Evolutionary conservation across 768 basidiomycete genomes (phyloP), one percentile per base, ranked within the genome.

Genomic region (Paxillus involutus): DNA sequence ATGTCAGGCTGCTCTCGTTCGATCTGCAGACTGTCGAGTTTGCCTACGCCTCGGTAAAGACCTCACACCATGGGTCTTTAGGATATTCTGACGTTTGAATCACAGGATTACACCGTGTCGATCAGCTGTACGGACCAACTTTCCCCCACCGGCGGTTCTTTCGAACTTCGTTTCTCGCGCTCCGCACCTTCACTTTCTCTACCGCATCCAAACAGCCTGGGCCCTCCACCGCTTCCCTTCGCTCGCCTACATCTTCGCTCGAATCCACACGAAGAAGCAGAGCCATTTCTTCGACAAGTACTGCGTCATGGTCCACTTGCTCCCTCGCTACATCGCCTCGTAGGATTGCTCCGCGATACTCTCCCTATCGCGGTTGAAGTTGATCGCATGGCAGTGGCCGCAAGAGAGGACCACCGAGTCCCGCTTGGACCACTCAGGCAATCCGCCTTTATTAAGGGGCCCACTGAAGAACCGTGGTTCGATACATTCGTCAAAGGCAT

Each of bases 21-120:
- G 92, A 96, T 69, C 73, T 96, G 14, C 92, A 92, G 63, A 93
- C 91, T 0, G 93, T 94, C n/a, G 88, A 94, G 62, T 89, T 96
- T 64, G 83, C 84, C 2, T 95, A 95, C 66, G 81, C 87, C 10
- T 72, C 72, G 49, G 89, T 84, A 66, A 57, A 74, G 55, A 29
- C 55, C 3, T 32, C 45, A 14, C 43, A 39, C 37, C 35, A 41
- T 49, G 8, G 57, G 10, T 48, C 30, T 26, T 12, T 35, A 10
- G 16, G 1, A 10, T 6, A 40, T 5, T 14, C 30, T 56, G 19
- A 59, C 32, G 4, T 26, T 5, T 16, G 24, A 13, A 6, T 12
- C 32, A 32, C 51, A 89, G 88, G 84, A 86, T 64, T 91, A 89
- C 66, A 81, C 86, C 0, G 85, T 92, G 40, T 82, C 86, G 11